These are phyloP conservation scores for Gautieria morchelliformis DNA, from an alignment of 768 basidiomycete genomes.

Conservation along the genomic window DNA sequence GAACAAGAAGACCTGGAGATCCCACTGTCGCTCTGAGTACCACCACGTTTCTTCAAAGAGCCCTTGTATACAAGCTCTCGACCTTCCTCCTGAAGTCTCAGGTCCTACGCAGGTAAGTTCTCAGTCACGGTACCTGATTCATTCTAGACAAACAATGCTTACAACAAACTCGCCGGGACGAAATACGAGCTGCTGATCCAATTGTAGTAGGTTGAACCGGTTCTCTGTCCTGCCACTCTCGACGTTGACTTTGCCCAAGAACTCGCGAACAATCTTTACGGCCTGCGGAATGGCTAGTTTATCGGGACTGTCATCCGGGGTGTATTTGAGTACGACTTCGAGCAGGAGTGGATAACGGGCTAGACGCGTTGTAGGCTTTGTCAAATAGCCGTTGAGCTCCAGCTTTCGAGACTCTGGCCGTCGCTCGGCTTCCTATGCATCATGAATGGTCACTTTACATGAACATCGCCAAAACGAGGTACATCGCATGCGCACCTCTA, in stretches of 20 bases:
- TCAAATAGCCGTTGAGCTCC: slow-evolving; percentile 94
- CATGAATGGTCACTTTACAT: not conserved
- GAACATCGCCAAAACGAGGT: not conserved
- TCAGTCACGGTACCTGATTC: not conserved
- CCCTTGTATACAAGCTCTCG: slow-evolving; percentile 92
- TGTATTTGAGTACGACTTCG: slow-evolving; percentile 87
- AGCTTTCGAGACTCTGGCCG: slow-evolving; percentile 92
- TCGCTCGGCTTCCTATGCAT: slow-evolving; percentile 70
- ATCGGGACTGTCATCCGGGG: slow-evolving; percentile 83
- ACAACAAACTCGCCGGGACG: slow-evolving; percentile 87
- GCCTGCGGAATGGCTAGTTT: slow-evolving; percentile 69
- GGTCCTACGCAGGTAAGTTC: slow-evolving; percentile 41
- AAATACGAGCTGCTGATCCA: slow-evolving; percentile 87
- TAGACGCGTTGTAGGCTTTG: slow-evolving; percentile 94
- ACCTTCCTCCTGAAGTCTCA: slow-evolving; percentile 77
- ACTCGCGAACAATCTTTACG: slow-evolving; percentile 66
- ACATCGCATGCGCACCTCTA: slow-evolving; percentile 66
- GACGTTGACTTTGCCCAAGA: slow-evolving; percentile 79
- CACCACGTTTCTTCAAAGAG: slow-evolving; percentile 73
- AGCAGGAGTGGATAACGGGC: slow-evolving; percentile 94
- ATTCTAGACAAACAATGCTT: slow-evolving; percentile 21
- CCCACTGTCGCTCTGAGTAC: slow-evolving; percentile 70
- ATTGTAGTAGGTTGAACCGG: slow-evolving; percentile 87
- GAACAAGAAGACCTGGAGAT: slow-evolving; percentile 89
- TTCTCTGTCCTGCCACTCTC: slow-evolving; percentile 96